A percentile compares a stretch with the other conserved stretches of the same genome.
phyloP scores from a whole-genome alignment of 139 green algal species.

The Closterium sp. region DNA sequence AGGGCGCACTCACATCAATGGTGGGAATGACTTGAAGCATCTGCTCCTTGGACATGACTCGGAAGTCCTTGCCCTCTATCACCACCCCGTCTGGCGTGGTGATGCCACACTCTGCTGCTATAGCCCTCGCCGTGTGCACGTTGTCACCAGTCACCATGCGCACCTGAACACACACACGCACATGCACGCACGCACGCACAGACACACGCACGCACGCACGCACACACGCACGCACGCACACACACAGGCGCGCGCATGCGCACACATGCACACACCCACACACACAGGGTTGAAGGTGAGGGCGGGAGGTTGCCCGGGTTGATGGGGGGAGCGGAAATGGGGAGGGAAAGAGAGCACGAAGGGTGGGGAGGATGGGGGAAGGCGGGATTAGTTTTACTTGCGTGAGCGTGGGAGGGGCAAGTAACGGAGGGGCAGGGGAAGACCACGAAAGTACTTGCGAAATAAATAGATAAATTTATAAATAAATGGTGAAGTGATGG shows the following conservation, averaged over 20 bases:
- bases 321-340: too few species aligned
- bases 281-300: too few species aligned
- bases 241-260: neutral
- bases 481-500: too few species aligned
- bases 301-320: too few species aligned
- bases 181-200: neutral
- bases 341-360: too few species aligned
- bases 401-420: too few species aligned
- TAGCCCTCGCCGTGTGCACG: neutral
- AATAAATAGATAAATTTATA: too few species aligned
- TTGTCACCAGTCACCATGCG: neutral
- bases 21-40: slow-evolving; percentile 54
- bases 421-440: too few species aligned
- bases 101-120: neutral
- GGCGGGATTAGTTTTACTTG: too few species aligned
- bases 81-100: slow-evolving; percentile 54
- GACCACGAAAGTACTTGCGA: too few species aligned
- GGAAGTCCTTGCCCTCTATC: slow-evolving; percentile 85
- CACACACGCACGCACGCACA: neutral
- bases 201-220: neutral
- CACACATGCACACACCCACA: neutral
- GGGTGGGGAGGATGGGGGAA: too few species aligned
- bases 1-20: neutral
- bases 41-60: slow-evolving; percentile 62
- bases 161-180: neutral